Conservation (phyloP, 768 basidiomycete genomes). For the Termitomyces sp. region DNA sequence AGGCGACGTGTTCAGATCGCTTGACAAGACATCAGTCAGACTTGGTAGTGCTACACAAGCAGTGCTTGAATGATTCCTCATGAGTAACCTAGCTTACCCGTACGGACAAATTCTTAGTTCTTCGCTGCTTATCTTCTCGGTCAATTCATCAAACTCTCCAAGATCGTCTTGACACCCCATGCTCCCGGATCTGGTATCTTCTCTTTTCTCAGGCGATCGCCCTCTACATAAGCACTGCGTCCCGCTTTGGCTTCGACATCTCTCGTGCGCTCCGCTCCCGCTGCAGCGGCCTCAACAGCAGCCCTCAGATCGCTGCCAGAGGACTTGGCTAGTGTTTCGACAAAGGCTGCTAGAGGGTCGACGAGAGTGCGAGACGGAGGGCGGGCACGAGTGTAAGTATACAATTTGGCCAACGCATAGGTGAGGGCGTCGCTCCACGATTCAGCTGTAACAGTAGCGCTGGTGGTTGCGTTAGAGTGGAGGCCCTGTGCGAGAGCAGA, state of each 20-base stretch:
- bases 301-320: slow-evolving; percentile 31
- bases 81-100: neutral
- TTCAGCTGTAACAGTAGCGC: slow-evolving; percentile 36
- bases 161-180: slow-evolving; percentile 79
- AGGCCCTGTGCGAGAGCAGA: slow-evolving; percentile 79
- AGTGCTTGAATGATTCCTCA: neutral
- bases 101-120: neutral
- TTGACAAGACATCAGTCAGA: neutral
- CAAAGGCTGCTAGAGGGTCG: slow-evolving; percentile 86
- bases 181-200: slow-evolving; percentile 84
- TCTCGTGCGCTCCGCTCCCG: slow-evolving; percentile 72
- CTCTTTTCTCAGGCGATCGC: slow-evolving; percentile 56
- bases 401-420: slow-evolving; percentile 57
- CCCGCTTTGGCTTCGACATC: slow-evolving; percentile 83
- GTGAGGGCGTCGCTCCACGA: slow-evolving; percentile 61
- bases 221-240: slow-evolving; percentile 83
- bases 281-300: slow-evolving; percentile 57
- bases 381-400: slow-evolving; percentile 84
- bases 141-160: slow-evolving; percentile 46
- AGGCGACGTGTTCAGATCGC: slow-evolving; percentile 3
- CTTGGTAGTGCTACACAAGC: neutral
- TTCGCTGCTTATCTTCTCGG: neutral
- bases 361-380: slow-evolving; percentile 89
- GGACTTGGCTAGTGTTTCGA: slow-evolving; percentile 35
- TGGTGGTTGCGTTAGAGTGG: slow-evolving; percentile 29